Percentiles rank a stretch among this genome's conserved stretches.
These are phyloP conservation scores for Trichophaea hybrida DNA, from an alignment of 2,329 filamentous ascomycete genomes.

Conservation along the genomic window DNA sequence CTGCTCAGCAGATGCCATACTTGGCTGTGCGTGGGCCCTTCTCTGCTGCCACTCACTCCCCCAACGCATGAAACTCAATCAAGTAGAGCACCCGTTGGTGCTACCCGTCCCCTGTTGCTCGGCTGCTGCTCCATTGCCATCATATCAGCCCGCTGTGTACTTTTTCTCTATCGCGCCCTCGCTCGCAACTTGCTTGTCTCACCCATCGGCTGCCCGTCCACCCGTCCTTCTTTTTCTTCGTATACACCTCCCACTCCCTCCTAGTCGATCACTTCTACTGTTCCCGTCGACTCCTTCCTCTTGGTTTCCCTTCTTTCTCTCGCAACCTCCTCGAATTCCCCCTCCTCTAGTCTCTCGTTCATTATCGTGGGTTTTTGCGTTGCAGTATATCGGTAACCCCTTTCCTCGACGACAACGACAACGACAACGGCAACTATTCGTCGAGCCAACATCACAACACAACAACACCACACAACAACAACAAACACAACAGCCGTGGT, in stretches of 20 bases:
- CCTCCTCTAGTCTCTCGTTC: slow-evolving; percentile 6
- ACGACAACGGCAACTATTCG: background rate
- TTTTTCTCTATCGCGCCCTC: slow-evolving; percentile 2
- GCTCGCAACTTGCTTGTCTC: background rate
- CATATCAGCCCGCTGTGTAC: background rate
- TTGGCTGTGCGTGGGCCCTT: too few species aligned
- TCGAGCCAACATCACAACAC: background rate
- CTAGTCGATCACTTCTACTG: slow-evolving; percentile 15
- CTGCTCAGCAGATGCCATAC: too few species aligned
- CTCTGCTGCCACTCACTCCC: too few species aligned
- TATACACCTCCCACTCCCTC: slow-evolving; percentile 11
- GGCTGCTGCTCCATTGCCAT: background rate
- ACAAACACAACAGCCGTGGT: background rate
- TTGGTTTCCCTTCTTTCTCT: background rate
- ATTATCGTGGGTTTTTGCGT: background rate
- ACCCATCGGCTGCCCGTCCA: background rate
- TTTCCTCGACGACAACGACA: background rate
- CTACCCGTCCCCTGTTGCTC: background rate
- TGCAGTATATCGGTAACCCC: background rate
- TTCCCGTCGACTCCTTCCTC: slow-evolving; percentile 1
- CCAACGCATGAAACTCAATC: too few species aligned
- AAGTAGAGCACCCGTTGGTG: background rate
- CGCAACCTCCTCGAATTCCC: slow-evolving; percentile 1
- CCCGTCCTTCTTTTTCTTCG: slow-evolving; percentile 8
- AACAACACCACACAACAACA: slow-evolving; percentile 1